Percentiles rank a stretch among this genome's conserved stretches.
phyloP scores from a whole-genome alignment of 2,329 filamentous ascomycete species.

The Exutisphaerella laricina region DNA sequence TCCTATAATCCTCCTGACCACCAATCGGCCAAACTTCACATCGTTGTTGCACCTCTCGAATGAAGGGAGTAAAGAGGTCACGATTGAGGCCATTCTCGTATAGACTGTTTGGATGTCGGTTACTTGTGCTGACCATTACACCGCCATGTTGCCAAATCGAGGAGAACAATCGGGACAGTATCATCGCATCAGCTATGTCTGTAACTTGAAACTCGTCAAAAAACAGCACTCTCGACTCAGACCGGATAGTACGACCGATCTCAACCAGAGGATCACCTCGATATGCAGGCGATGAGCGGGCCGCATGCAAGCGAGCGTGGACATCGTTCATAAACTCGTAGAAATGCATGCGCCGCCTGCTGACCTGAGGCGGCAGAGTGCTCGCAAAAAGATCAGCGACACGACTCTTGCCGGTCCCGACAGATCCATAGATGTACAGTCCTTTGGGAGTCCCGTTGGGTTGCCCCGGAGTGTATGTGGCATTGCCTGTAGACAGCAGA shows the following conservation, averaged over 20 bases:
- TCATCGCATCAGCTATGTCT: conserved; percentile 68
- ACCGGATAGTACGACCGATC: conserved; percentile 65
- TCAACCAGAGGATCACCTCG: conserved; percentile 52
- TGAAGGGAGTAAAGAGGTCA: conserved; percentile 57
- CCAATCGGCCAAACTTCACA: conserved; percentile 80
- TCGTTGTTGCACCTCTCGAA: conserved; percentile 65
- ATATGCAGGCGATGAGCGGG: conserved; percentile 47
- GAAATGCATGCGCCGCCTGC: conserved; percentile 62
- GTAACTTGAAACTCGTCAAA: conserved; percentile 79
- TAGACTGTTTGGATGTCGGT: conserved; percentile 66
- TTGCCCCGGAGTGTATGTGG: conserved; percentile 1
- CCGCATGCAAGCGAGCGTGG: conserved; percentile 47
- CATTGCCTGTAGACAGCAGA: conserved; percentile 11
- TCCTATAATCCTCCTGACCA: conserved; percentile 60
- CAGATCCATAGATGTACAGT: conserved; percentile 68
- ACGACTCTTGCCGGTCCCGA: conserved; percentile 75
- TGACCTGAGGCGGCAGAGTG: conserved; percentile 50
- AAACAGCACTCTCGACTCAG: conserved; percentile 67
- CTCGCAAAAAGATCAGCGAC: conserved; percentile 68
- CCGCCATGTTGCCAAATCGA: conserved; percentile 72
- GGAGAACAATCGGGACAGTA: conserved; percentile 67
- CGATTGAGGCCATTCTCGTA: conserved; percentile 32
- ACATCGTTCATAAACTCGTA: conserved; percentile 76
- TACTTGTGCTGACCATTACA: conserved; percentile 70
- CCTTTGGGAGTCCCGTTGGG: conserved; percentile 36